These are phyloP conservation scores for Bipolaris oryzae DNA, from an alignment of 2,329 filamentous ascomycete genomes.

Conservation along the genomic window DNA sequence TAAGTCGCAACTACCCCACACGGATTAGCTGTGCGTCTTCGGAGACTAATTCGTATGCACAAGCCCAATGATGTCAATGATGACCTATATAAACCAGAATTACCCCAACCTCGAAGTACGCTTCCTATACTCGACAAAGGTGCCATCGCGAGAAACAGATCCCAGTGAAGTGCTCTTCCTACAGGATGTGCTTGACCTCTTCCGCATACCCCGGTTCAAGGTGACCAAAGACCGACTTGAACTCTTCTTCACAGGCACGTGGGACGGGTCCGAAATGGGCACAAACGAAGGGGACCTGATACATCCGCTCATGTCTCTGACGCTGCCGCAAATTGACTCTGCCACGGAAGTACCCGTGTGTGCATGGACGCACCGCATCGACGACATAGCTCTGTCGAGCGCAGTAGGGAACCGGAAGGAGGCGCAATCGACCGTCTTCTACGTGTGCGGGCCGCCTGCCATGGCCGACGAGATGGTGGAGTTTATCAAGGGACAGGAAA, in stretches of 20 bases:
- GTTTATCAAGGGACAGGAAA: conserved; percentile 46
- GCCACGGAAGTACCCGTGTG: conserved; percentile 39
- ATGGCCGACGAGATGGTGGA: conserved; percentile 57
- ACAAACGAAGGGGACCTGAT: conserved; percentile 35
- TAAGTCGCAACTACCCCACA: conserved; percentile 41
- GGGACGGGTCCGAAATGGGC: conserved; percentile 36
- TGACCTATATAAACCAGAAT: conserved; percentile 63
- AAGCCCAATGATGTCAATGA: conserved; percentile 75
- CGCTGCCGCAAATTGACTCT: conserved; percentile 36
- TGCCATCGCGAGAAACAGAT: conserved; percentile 38
- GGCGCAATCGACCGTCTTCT: conserved; percentile 50
- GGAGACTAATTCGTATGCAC: conserved; percentile 18
- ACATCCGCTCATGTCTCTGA: conserved; percentile 42
- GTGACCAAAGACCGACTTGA: conserved; percentile 40
- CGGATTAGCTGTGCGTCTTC: neutral
- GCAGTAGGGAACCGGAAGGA: conserved; percentile 48
- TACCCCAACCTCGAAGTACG: conserved; percentile 54
- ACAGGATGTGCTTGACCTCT: conserved; percentile 40
- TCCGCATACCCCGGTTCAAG: conserved; percentile 36
- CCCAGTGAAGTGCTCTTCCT: conserved; percentile 45
- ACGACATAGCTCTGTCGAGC: conserved; percentile 47
- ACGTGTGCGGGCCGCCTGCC: conserved; percentile 56
- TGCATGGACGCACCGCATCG: conserved; percentile 44
- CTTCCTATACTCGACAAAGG: conserved; percentile 68
- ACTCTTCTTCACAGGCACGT: conserved; percentile 46